These are phyloP conservation scores for Geotrichum candidum DNA, from an alignment of 1,139 yeast genomes.

Conservation along the genomic window DNA sequence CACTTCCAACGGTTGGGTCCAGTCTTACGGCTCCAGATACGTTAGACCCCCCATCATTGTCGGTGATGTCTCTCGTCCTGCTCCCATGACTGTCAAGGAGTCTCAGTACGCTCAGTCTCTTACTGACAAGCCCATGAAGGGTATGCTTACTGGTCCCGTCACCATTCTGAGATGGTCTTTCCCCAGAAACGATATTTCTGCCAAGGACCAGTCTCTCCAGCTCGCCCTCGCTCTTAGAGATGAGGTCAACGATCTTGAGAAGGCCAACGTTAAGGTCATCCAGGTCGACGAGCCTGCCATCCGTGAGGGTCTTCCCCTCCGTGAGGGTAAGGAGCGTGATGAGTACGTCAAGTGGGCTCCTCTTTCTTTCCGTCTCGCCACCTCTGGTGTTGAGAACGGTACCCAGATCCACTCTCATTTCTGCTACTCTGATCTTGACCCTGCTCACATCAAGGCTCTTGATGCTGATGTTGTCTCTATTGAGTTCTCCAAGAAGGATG, in stretches of 20 bases:
- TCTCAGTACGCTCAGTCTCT: conserved; percentile 97
- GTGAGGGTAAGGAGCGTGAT: conserved; percentile 95
- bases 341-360: conserved; percentile 99
- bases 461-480: conserved; percentile 99
- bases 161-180: conserved; percentile 99
- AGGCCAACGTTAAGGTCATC: conserved; percentile 95
- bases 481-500: conserved; percentile 99
- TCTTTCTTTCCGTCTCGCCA: conserved; percentile 98
- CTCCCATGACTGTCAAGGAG: conserved; percentile 98
- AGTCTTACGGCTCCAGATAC: conserved; percentile 98
- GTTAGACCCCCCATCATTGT: conserved; percentile 99
- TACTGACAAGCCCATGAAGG: conserved; percentile 95
- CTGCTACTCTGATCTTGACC: conserved; percentile 96
- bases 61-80: conserved; percentile 98
- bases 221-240: conserved; percentile 97
- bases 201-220: conserved; percentile 93
- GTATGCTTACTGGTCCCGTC: conserved; percentile 99
- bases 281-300: conserved; percentile 99
- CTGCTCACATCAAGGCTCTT: conserved; percentile 97
- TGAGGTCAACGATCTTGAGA: conserved; percentile 96
- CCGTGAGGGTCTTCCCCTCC: conserved; percentile 99
- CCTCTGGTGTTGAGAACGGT: conserved; percentile 91
- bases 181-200: conserved; percentile 98
- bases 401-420: conserved; percentile 99
- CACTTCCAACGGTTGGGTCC: conserved; percentile 80